Evolutionary conservation across 2,329 filamentous ascomycete genomes (phyloP), one percentile per base, ranked within the genome.

Genomic region (Epichloe gansuensis): DNA sequence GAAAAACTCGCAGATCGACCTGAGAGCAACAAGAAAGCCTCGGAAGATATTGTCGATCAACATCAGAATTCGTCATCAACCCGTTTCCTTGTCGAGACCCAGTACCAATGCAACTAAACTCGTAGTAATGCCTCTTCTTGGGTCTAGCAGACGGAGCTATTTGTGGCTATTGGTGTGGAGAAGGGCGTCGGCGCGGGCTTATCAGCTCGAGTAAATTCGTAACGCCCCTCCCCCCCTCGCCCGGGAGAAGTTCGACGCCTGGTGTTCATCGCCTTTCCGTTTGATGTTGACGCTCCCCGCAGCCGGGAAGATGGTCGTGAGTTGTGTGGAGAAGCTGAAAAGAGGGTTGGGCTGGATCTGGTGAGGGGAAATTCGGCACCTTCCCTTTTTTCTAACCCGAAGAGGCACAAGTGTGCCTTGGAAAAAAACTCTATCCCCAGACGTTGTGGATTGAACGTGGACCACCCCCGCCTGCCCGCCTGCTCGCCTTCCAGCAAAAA

Each of bases 111-210:
- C 50, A 38, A 52, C 50, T 36, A 41, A 46, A 48, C 43, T 54
- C 53, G 53, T 50, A 52, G 53, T 47, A 49, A 52, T 54, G 49
- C 43, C 53, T 50, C n/a, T 13, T 43, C 49, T 43, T 35, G 35
- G 53, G 36, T n/a, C 23, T 45, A 49, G 50, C 40, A 46, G 4
- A 31, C 25, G 3, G 43, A 49, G 25, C 53, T 47, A 49, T 49
- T 41, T 23, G 35, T 27, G 52, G 25, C 53, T 47, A 49, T 49
- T 41, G 34, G 35, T 27, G 52, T 54, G 52, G 49, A 38, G 40
- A 43, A 49, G 23, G 44, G 46, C 38, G n/a, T 34, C 31, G 46
- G 44, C 31, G 31, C 40, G 34, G 15, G 35, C 45, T 46, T 35
- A 48, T 51, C 40, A 47, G 49, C 34, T 25, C 40, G 13, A 49